Evolutionary conservation across 2,329 filamentous ascomycete genomes (phyloP).

Genomic region (Trichoderma aggressivum): DNA sequence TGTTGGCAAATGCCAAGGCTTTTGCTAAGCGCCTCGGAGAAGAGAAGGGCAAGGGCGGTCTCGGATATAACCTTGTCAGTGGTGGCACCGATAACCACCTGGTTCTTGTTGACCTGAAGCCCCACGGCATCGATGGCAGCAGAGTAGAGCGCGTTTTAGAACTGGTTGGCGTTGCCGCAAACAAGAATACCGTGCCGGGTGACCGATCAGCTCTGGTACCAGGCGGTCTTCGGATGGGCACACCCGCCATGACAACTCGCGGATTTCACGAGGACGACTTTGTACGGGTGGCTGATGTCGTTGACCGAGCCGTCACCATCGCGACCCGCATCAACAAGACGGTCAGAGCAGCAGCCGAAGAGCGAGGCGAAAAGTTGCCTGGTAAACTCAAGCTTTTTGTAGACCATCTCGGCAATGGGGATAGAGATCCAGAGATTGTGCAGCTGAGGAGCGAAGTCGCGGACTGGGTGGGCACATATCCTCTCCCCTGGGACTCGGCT

Average conservation of each 20-base stretch:
- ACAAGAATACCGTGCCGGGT: conserved; percentile 98
- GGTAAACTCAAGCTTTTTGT: conserved; percentile 65
- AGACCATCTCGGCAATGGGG: conserved; percentile 64
- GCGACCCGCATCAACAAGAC: conserved; percentile 72
- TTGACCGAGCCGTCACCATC: conserved; percentile 78
- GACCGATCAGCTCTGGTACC: conserved; percentile 92
- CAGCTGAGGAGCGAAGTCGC: conserved; percentile 72
- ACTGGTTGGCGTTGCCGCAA: conserved; percentile 91
- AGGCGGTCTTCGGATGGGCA: conserved; percentile 89
- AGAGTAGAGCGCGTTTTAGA: conserved; percentile 88
- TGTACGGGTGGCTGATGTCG: conserved; percentile 76
- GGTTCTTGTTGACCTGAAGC: conserved; percentile 86
- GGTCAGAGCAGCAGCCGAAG: conserved; percentile 65
- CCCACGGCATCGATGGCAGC: conserved; percentile 80
- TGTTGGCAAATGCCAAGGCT: conserved; percentile 86
- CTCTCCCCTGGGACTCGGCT: conserved; percentile 61
- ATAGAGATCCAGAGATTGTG: conserved; percentile 66
- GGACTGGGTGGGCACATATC: conserved; percentile 73
- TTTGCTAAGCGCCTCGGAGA: conserved; percentile 67
- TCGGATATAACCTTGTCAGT: conserved; percentile 85
- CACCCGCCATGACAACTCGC: conserved; percentile 94
- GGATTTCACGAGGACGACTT: conserved; percentile 92
- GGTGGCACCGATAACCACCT: conserved; percentile 98
- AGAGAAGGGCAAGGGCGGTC: conserved; percentile 68
- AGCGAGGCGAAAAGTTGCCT: conserved; percentile 62